Evolutionary conservation across 148 eudicot genomes (phyloP).

Genomic region (Amaranthus cruentus): DNA sequence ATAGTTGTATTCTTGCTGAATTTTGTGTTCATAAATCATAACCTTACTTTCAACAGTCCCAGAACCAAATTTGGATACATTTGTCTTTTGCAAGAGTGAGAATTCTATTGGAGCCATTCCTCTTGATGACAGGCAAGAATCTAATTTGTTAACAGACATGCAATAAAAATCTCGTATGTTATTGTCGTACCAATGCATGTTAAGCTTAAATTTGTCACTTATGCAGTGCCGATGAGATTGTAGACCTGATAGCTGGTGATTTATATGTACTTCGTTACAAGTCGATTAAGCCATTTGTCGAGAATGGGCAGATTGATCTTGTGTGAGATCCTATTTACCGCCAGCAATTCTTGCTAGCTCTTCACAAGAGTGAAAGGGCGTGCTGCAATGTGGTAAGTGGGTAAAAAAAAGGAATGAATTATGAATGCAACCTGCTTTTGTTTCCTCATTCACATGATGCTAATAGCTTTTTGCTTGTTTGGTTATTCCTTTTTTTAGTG

Average conservation of each 20-base stretch:
- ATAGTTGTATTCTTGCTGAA: neutral
- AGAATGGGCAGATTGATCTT: conserved; percentile 69
- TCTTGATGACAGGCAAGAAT: conserved; percentile 69
- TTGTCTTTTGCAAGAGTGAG: conserved; percentile 77
- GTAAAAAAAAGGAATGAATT: neutral
- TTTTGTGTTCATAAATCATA: neutral
- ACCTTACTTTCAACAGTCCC: conserved; percentile 41
- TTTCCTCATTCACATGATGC: neutral
- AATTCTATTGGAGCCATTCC: conserved; percentile 68
- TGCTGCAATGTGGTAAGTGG: neutral
- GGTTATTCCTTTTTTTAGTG: neutral
- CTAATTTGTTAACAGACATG: neutral
- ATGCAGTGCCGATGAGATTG: conserved; percentile 75
- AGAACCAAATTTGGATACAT: conserved; percentile 65
- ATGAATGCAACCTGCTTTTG: neutral
- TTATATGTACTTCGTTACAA: conserved; percentile 80
- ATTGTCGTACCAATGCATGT: conserved; percentile 1
- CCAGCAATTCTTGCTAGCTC: neutral
- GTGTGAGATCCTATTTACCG: conserved; percentile 35
- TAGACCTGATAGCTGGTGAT: conserved; percentile 73
- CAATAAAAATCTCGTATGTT: neutral
- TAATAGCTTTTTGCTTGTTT: neutral
- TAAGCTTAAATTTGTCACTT: neutral
- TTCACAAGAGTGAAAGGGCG: neutral
- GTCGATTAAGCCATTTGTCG: conserved; percentile 69